Evolutionary conservation across 176 grass and related monocot species (phyloP), one percentile per base, ranked within the genome.

Genomic region (Aegilops bicornis): DNA sequence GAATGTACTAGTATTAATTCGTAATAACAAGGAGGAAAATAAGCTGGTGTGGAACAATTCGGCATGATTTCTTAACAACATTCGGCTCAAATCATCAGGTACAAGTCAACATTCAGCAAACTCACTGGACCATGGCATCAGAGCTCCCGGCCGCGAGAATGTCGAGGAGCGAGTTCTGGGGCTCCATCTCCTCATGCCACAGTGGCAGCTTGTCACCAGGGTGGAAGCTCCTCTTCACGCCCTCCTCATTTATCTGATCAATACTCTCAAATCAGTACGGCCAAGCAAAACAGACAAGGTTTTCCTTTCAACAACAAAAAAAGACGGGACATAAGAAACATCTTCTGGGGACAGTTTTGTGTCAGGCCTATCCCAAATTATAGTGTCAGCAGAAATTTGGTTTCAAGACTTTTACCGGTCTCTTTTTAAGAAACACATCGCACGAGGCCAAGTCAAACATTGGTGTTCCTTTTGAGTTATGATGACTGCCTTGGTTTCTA

Each of bases 131-230:
- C 97, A 99, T 99, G 3, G 97, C 90, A 69, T 99, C 97, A 11
- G 94, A 83, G 70, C 74, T 90, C 20, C 90, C 89, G 25, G 94
- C 86, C 25, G 87, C 79, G 3, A 99, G 92, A 58, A 96, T 89
- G 31, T 99, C 97, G 1, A 99, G 92, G 74, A 99, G 72, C 1
- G 97, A 96, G 78, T 89, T 93, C 6, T 90, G 92, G 9, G 94
- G 87, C 89, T 93, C 87, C 79, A 99, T 7, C 90, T 99, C 97
- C 27, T 96, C 94, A 13, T 96, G 94, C 94, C 97, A 99, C 47
- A 94, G 77, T 2, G 94, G 97, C 19, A 99, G 84, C 14, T 91
- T 79, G 84, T 96, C 83, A 5, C 92, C 97, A 58, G 88, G 87
- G 32, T 99, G 80, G 61, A 96, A 97, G 79, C 90, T 99, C 69